Base-by-base conservation (phyloP, 371 early-diverging fungal species). In the Conidiobolus incongruus region DNA sequence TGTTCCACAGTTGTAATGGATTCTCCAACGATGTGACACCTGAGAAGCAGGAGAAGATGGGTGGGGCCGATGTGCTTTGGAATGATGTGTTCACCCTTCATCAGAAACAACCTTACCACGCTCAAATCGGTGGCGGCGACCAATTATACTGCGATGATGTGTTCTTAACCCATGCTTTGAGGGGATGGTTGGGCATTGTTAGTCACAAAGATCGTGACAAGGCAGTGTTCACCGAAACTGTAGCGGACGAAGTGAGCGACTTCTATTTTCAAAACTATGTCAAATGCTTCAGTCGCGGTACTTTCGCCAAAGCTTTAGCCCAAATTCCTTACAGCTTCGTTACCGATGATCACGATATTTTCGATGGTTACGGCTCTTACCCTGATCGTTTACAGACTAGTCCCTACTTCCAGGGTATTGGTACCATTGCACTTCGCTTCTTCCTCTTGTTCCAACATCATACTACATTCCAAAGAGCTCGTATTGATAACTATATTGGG, bases 361-460 rank as follows among this genome's bases (percentile, higher is more conserved):
- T 77, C 54, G 79, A 78, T 53, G 80, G 80, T 1, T 75, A 65
- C 47, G 86, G 87, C 13, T 73, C 73, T n/a, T 86, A 89, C 53
- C 87, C 86, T 1, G 76, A 72, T 35, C 67, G 73, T 22, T 65
- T 83, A 52, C 77, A 72, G 46, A 49, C 63, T 44, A 71, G 75
- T 19, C 40, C 52, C 0, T 60, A 66, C 28, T 61, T 77, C 56
- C 56, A 62, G 31, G 63, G 47, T 41, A 41, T 15, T 7, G 22
- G 8, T 19, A 3, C 22, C 3, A 37, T 37, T 34, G 86, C 85
- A 5, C 62, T 65, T 36, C 71, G 77, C n/a, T 82, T 77, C 61
- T 86, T 77, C 58, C 67, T 78, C 29, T 54, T 81, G 32, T 89
- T 79, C 64, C 89, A 89, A 54, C 79, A 77, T 0, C 89, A 86